Base-by-base conservation (phyloP, 768 basidiomycete genomes). In the Coprinopsis cinerea region DNA sequence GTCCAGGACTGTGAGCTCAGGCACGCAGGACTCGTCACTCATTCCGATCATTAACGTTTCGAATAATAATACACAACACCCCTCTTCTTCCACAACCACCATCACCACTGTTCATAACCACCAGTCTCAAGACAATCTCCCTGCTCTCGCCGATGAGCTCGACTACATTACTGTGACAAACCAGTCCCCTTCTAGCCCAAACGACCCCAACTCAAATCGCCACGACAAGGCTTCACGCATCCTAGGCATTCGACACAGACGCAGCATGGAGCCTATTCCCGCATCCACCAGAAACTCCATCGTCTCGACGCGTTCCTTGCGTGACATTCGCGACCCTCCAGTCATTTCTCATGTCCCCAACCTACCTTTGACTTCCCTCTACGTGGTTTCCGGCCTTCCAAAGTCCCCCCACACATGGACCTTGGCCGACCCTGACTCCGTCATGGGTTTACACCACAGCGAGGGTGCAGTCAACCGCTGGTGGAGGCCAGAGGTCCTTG, bases 341-440 rank as follows among this genome's bases (percentile, higher is more conserved):
- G 68, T 78, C 35, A 70, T 81, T 13, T 79, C 86, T n/a, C 44
- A 81, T 58, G 69, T 73, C 9, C 85, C 88, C 11, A 80, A 85
- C 23, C 73, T 84, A 43, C 87, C 88, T 24, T 79, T 91, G 54
- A 83, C 88, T 1, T 88, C 86, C 26, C 81, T 91, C 57, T 91
- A 91, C 64, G 85, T 91, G 57, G 88, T 91, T 25, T 89, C 88
- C 1, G 92, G 92, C 10, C 77, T 95, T 25, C 88, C 90, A 15
- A 93, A 93, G 65, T 85, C 85, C 25, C 89, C 91, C 0, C 82
- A 89, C 63, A 91, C 87, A 10, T 94, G 92, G 91, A 88, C 88
- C 15, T 78, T 92, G 37, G 84, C 88, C 0, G 92, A 93, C 64
- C 83, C 84, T 0, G 88, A 91, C 63, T 78, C 88, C 1, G 84